Percentiles rank a stretch among this genome's conserved stretches.
phyloP scores from a whole-genome alignment of 805 yeast species.

The Danielozyma ontarioensis region DNA sequence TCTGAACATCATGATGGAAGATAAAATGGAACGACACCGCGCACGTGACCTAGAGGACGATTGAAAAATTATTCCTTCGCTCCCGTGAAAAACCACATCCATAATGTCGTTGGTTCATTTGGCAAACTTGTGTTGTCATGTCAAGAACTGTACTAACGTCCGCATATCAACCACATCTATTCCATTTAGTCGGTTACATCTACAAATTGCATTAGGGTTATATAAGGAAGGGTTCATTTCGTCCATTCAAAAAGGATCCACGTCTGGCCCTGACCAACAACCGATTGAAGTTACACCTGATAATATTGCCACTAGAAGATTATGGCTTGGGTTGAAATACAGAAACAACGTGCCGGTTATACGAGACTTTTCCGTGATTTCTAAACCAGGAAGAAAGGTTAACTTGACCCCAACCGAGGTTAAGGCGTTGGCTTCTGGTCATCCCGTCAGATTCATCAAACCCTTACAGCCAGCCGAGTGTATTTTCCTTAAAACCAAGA shows the following conservation, averaged over 20 bases:
- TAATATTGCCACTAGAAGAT: constrained; percentile 76
- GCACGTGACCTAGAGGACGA: no score
- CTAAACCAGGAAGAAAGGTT: constrained; percentile 81
- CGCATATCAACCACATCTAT: constrained; percentile 69
- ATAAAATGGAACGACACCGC: no score
- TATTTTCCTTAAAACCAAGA: constrained; percentile 55
- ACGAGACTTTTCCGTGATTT: constrained; percentile 62
- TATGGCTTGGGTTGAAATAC: constrained; percentile 92
- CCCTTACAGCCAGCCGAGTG: constrained; percentile 90
- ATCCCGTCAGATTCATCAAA: constrained; percentile 64
- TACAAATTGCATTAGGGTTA: constrained; percentile 77
- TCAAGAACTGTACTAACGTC: constrained; percentile 82
- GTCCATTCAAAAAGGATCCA: constrained; percentile 79
- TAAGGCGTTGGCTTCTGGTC: constrained; percentile 69
- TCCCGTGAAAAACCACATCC: no score
- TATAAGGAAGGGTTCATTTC: constrained; percentile 89
- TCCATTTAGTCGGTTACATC: constrained; percentile 77
- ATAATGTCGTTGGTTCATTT: constrained; percentile 83
- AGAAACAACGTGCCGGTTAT: constrained; percentile 76
- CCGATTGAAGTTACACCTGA: constrained; percentile 81
- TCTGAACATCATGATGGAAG: no score
- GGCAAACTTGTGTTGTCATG: constrained; percentile 80
- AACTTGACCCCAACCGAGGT: constrained; percentile 59
- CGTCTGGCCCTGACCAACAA: constrained; percentile 72
- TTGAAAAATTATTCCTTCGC: no score